These are phyloP conservation scores for Venturia nashicola DNA, from an alignment of 2,329 filamentous ascomycete genomes.

Conservation along the genomic window DNA sequence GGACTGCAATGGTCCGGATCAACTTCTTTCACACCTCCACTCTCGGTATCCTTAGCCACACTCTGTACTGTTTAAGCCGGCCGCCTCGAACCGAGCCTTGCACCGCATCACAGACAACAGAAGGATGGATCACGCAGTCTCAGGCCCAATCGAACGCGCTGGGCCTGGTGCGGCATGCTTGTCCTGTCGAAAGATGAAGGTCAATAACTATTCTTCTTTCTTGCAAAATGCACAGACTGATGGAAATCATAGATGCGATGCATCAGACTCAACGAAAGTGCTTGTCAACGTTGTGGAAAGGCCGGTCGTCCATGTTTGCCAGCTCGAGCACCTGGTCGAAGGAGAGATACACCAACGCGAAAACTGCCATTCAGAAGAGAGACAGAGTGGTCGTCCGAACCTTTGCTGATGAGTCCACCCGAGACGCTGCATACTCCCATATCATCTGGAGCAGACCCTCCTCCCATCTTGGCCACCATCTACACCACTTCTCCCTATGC, in stretches of 20 bases:
- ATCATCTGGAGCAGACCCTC: neutral
- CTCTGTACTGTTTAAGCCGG: neutral
- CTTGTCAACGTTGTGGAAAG: neutral
- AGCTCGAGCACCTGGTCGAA: neutral
- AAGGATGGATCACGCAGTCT: neutral
- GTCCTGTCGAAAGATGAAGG: neutral
- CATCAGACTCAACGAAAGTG: neutral
- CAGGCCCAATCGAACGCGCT: neutral
- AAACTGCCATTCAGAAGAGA: neutral
- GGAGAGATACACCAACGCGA: neutral
- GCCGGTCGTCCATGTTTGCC: neutral
- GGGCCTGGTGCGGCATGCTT: neutral
- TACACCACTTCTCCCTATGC: neutral
- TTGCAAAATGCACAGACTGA: neutral
- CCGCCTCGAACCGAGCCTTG: neutral
- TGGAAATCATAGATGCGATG: neutral
- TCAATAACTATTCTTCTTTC: neutral
- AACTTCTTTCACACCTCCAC: neutral
- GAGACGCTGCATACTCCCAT: neutral
- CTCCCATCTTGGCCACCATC: neutral
- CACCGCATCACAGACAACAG: neutral
- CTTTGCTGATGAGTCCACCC: slow-evolving; percentile 1
- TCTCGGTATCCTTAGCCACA: neutral
- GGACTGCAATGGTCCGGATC: neutral
- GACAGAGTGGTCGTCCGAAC: neutral